Evolutionary conservation across 805 yeast genomes (phyloP).

Genomic region (Blastobotrys attinorum): DNA sequence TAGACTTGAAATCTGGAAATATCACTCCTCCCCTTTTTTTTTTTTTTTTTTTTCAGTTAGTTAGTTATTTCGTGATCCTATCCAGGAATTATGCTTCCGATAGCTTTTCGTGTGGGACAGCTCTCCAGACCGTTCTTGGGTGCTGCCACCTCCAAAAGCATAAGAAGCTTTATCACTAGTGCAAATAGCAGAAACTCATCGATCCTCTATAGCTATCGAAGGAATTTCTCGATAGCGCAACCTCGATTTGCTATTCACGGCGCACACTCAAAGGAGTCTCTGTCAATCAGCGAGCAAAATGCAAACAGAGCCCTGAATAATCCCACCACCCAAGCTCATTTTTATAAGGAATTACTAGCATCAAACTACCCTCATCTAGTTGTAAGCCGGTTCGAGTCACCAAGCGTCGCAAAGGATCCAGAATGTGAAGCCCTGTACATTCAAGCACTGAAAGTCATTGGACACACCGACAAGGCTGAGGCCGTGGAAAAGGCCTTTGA

Average conservation of each 20-base stretch:
- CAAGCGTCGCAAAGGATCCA: conserved; percentile 78
- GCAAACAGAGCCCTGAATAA: conserved; percentile 73
- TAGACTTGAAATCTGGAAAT: no score
- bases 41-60: no score
- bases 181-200: no score
- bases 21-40: no score
- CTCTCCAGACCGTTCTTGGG: no score
- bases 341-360: conserved; percentile 64
- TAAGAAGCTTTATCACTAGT: no score
- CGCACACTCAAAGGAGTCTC: conserved; percentile 1
- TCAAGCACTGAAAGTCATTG: conserved; percentile 72
- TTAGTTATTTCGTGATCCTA: no score
- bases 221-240: background rate
- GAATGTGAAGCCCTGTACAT: conserved; percentile 74
- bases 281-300: conserved; percentile 53
- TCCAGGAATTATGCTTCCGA: no score
- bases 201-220: no score
- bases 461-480: conserved; percentile 72
- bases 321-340: conserved; percentile 70
- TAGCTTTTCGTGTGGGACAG: no score
- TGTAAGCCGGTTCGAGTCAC: conserved; percentile 87
- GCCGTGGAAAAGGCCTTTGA: conserved; percentile 45
- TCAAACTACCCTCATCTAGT: conserved; percentile 94
- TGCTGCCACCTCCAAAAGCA: no score
- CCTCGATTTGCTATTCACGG: background rate